Base-by-base conservation (phyloP, 1,284 basidiomycete species). In the Leccinum ambiguum region DNA sequence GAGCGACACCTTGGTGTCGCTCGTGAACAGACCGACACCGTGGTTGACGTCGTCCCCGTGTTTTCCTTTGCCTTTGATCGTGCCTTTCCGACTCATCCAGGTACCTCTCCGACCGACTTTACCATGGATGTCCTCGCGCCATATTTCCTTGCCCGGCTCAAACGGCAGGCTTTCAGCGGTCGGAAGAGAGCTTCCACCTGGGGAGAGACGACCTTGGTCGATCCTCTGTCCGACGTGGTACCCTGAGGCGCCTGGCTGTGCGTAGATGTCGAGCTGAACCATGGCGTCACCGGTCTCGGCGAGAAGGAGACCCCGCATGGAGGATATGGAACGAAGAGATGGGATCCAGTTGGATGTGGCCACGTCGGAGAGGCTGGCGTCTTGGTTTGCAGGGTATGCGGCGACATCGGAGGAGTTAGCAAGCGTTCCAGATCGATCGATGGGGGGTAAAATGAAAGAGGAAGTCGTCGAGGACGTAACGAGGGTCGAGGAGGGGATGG, bases 231-330 rank as follows among this genome's bases (percentile, higher is more conserved):
- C 81, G 59, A 77, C 74, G 57, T 68, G 73, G 67, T 79, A 80
- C 14, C 77, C 77, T 60, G 79, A 80, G 7, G 70, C 73, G 54
- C 70, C 70, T 11, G 73, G 72, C 9, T 73, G 72, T 13, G 75
- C 73, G 30, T 30, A 30, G 30, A 30, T 30, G 30, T 30, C 30
- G 11, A 82, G 70, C 69, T 80, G 77, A 21, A 84, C 79, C 78
- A 81, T 81, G 10, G 76, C 72, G 53, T 75, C 80, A 11, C 82
- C 82, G 36, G 70, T 69, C 70, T 84, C 82, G 18, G 82, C 82
- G 33, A 76, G 74, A 39, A 78, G 71, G 8, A 83, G 74, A 41
- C 79, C 82, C 16, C 73, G 73, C 81, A 83, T 83, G 60, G 78
- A 79, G 30, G 75, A 74, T 43, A 69, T 65, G 48, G 82, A 82